phyloP scores from a whole-genome alignment of 176 grass and related monocot species.

The Eragrostis curvula region DNA sequence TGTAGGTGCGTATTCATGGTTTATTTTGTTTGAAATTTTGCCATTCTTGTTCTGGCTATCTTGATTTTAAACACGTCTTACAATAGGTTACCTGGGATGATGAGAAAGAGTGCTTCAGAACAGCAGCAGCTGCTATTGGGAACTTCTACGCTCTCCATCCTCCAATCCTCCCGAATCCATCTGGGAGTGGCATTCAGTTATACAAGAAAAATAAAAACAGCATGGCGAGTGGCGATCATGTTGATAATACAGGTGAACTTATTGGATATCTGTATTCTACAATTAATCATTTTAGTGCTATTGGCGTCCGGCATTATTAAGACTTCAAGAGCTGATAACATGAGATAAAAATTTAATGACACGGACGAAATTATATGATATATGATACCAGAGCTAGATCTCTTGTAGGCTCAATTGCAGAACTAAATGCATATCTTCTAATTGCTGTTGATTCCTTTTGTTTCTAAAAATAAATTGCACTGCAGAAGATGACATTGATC shows the following conservation, averaged over 20 bases:
- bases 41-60: not conserved
- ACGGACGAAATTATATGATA: not conserved
- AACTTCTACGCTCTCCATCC: conserved; percentile 97
- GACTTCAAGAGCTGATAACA: not conserved
- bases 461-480: not conserved
- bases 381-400: conserved; percentile 9
- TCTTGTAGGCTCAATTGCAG: not conserved
- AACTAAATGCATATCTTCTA: conserved; percentile 10
- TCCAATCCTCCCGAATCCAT: conserved; percentile 94
- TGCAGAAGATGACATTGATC: conserved; percentile 59
- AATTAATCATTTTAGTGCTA: conserved; percentile 15
- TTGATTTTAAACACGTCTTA: conserved; percentile 24
- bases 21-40: conserved; percentile 34
- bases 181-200: conserved; percentile 68
- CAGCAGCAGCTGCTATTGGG: conserved; percentile 72
- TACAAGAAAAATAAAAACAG: conserved; percentile 83
- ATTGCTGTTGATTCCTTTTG: not conserved
- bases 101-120: conserved; percentile 92
- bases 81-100: conserved; percentile 82
- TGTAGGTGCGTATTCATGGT: not conserved
- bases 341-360: conserved; percentile 1
- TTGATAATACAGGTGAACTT: conserved; percentile 48
- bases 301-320: not conserved
- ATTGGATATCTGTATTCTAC: not conserved
- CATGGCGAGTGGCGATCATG: conserved; percentile 16